Conservation (phyloP, 371 early-diverging fungal species). For the Choanephora cucurbitarum region DNA sequence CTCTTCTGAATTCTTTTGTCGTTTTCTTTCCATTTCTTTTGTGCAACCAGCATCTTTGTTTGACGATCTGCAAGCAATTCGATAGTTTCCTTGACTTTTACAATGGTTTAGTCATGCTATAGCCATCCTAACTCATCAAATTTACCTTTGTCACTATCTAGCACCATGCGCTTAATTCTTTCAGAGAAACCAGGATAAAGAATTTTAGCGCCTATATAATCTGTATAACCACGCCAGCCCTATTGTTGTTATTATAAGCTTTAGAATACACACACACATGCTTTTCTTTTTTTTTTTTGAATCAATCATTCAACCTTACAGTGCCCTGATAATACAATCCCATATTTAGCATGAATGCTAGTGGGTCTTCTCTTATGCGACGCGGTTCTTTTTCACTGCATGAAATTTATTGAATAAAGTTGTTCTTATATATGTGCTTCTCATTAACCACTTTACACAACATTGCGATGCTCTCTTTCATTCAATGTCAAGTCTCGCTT, state of each 20-base stretch:
- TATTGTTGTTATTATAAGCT: slow-evolving; percentile 22
- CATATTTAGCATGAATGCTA: slow-evolving; percentile 75
- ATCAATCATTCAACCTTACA: slow-evolving; percentile 37
- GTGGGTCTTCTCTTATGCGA: slow-evolving; percentile 73
- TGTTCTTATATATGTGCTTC: neutral
- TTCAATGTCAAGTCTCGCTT: slow-evolving; percentile 19
- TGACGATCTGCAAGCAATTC: slow-evolving; percentile 50
- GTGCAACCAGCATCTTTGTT: slow-evolving; percentile 34
- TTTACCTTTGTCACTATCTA: slow-evolving; percentile 54
- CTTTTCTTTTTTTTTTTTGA: too few relatives aligned
- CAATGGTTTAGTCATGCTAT: neutral
- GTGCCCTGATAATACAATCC: slow-evolving; percentile 72
- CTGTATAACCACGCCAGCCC: slow-evolving; percentile 83
- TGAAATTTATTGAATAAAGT: neutral
- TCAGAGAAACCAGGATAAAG: slow-evolving; percentile 68
- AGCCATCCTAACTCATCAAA: neutral
- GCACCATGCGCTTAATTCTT: slow-evolving; percentile 60
- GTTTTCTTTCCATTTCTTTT: slow-evolving; percentile 27
- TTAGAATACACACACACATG: neutral
- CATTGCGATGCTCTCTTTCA: slow-evolving; percentile 31
- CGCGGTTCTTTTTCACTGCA: slow-evolving; percentile 63
- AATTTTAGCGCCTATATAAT: slow-evolving; percentile 76
- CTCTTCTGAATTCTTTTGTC: slow-evolving; percentile 28
- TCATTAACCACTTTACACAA: slow-evolving; percentile 32
- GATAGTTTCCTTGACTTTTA: slow-evolving; percentile 46